Evolutionary conservation across 805 yeast species (phyloP), one percentile per base, ranked within the genome.

Genomic region (Groenewaldozyma tartarivorans): DNA sequence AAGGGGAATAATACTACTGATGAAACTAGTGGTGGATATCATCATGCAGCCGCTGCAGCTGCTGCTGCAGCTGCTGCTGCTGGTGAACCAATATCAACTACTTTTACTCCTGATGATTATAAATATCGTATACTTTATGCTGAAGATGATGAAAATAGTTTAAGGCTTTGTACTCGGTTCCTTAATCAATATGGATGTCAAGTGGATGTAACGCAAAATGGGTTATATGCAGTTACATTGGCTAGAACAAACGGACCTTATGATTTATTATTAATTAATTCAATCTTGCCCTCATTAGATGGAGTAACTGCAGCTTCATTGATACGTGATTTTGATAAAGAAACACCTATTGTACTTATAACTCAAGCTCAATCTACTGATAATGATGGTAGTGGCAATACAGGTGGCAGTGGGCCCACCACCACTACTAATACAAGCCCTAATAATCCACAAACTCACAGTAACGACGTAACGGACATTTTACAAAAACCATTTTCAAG

Each of bases 401-500:
- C n/a, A n/a, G n/a, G n/a, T n/a, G n/a, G n/a, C n/a, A n/a, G n/a
- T n/a, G n/a, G n/a, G n/a, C n/a, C n/a, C n/a, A n/a, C n/a, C n/a
- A n/a, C n/a, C n/a, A n/a, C n/a, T n/a, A n/a, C n/a, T n/a, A 24
- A 24, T 13, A 24, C 29, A 13, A n/a, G n/a, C n/a, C n/a, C n/a
- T n/a, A 13, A 24, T 13, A 9, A 9, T 35, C 43, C 39, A 34
- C 35, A 26, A 33, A 17, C 19, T 2, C 64, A 84, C 45, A 81
- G 80, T 51, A 85, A 86, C 54, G 96, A 96, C 3, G 87, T 87
- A 85, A 79, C 84, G 44, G 95, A 86, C 60, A 85, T 92, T 29
- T 66, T 92, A 48, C 94, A 95, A 3, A 86, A 92, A 56, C 98
- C 98, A 1, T 92, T 92, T 58, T 81, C 94, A 1, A 86, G 83